These are phyloP conservation scores for Russula vinacea DNA, from an alignment of 768 basidiomycete genomes.

Conservation along the genomic window DNA sequence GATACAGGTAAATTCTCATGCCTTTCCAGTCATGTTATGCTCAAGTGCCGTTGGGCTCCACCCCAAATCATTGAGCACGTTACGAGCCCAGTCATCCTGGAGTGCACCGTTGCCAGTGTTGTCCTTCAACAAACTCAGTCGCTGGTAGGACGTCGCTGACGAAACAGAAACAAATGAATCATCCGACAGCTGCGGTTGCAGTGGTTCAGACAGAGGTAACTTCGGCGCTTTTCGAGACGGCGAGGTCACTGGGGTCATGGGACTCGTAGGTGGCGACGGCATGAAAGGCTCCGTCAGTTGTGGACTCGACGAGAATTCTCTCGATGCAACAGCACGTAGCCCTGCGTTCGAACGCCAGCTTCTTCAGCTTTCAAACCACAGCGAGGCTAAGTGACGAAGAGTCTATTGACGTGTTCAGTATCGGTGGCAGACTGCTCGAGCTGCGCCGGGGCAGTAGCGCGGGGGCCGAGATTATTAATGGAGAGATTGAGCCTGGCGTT, in stretches of 20 bases:
- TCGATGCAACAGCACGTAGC: not conserved
- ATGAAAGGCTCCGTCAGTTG: not conserved
- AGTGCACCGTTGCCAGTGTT: constrained; percentile 26
- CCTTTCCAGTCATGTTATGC: constrained; percentile 4
- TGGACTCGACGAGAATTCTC: constrained; percentile 11
- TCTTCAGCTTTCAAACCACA: constrained; percentile 30
- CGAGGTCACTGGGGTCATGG: constrained; percentile 22
- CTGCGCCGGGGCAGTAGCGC: constrained; percentile 51
- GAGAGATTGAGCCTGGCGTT: constrained; percentile 32
- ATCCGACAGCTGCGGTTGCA: constrained; percentile 30
- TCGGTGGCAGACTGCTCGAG: constrained; percentile 49
- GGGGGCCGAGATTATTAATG: constrained; percentile 38
- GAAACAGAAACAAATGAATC: constrained; percentile 40
- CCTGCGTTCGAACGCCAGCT: constrained; percentile 4
- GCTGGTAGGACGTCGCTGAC: constrained; percentile 45
- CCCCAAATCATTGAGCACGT: constrained; percentile 59
- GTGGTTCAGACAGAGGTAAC: constrained; percentile 26
- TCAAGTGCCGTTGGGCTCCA: constrained; percentile 24
- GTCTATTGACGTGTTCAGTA: constrained; percentile 61
- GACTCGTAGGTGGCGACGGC: constrained; percentile 3
- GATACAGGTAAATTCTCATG: constrained; percentile 11
- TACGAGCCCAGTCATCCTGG: constrained; percentile 69
- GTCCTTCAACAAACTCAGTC: constrained; percentile 41
- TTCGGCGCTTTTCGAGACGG: constrained; percentile 6
- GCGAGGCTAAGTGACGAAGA: constrained; percentile 45